These are phyloP conservation scores for Citrullus amarus DNA, from an alignment of 306 rosid species.

Conservation along the genomic window DNA sequence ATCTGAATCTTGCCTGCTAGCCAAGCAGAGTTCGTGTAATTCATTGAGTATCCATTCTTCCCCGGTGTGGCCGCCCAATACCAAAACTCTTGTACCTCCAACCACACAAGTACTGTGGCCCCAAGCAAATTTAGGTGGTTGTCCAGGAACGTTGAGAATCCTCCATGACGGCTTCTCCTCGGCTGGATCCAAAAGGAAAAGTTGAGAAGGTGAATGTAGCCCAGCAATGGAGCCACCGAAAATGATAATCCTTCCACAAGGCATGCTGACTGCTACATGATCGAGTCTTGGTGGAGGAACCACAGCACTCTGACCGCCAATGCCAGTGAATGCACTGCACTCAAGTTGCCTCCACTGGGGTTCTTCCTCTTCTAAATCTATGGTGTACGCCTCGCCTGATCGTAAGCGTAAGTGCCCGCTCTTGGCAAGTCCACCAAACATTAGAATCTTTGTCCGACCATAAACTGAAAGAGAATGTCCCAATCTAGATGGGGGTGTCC, in stretches of 20 bases:
- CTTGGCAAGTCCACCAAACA: constrained; percentile 97
- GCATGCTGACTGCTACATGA: constrained; percentile 97
- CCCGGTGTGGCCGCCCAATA: constrained; percentile 88
- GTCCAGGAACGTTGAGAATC: constrained; percentile 85
- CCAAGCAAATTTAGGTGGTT: constrained; percentile 95
- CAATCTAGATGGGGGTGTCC: constrained; percentile 86
- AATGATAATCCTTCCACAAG: constrained; percentile 91
- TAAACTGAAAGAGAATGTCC: constrained; percentile 94
- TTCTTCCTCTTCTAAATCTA: constrained; percentile 69
- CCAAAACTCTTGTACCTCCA: constrained; percentile 92
- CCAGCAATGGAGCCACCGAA: constrained; percentile 93
- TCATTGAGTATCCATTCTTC: constrained; percentile 98
- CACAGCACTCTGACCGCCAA: constrained; percentile 65
- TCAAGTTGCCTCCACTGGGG: constrained; percentile 89
- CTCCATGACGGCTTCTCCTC: constrained; percentile 99
- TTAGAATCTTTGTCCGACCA: constrained; percentile 72
- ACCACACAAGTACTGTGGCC: constrained; percentile 97
- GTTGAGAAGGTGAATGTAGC: constrained; percentile 95
- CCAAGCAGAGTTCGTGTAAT: constrained; percentile 87
- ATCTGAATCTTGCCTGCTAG: constrained; percentile 71
- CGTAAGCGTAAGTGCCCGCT: constrained; percentile 77
- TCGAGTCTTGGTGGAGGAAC: constrained; percentile 94
- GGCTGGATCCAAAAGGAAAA: constrained; percentile 85
- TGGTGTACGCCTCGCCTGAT: constrained; percentile 85
- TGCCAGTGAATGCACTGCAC: constrained; percentile 52